Base-by-base conservation (phyloP, 129 eudicot genomes). In the Helianthus tuberosus region DNA sequence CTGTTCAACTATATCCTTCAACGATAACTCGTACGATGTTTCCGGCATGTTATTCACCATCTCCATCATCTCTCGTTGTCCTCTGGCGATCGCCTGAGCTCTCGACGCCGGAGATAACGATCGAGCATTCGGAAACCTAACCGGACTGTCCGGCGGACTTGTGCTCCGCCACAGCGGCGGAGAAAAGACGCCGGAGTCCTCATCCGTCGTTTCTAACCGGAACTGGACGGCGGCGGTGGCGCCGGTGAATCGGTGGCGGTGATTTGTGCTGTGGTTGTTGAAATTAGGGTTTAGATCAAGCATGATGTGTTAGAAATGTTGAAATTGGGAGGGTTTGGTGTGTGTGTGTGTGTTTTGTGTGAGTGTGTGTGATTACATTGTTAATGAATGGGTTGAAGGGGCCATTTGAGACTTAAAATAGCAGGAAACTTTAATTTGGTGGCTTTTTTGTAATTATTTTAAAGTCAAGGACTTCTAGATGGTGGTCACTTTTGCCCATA, bases 1-100 rank as follows among this genome's bases (percentile, higher is more conserved):
- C 5, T 81, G 82, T 41, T 93, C 96, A 3, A 93, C 98, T 0
- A 93, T 79, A 66, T 93, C 98, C 29, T 84, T 93, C 46, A 93
- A 67, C 8, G 98, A 89, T 5, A 93, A 84, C 72, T 93, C 98
- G 25, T 89, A 93, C 15, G 85, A 89, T 0, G 94, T 77, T 52
- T 93, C 98, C 8, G 98, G 98, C 90, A 93, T 90, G 85, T 65
- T 87, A 76, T 84, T 84, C 13, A 93, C 96, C 92, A 93, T 90
- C 23, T 90, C 98, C 98, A 90, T 93, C 11, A 93, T 79, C 82
- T 93, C 98, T n/a, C 74, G 11, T 49, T 85, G 87, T 11, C 98
- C 98, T 77, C 82, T 84, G 0, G 90, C 96, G 5, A 93, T 88
- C 14, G 98, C 96, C 9, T 84, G 89, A 8, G 84, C 60, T 73